These are phyloP conservation scores for Pleurotus giganteus DNA, from an alignment of 768 basidiomycete species.

Conservation along the genomic window DNA sequence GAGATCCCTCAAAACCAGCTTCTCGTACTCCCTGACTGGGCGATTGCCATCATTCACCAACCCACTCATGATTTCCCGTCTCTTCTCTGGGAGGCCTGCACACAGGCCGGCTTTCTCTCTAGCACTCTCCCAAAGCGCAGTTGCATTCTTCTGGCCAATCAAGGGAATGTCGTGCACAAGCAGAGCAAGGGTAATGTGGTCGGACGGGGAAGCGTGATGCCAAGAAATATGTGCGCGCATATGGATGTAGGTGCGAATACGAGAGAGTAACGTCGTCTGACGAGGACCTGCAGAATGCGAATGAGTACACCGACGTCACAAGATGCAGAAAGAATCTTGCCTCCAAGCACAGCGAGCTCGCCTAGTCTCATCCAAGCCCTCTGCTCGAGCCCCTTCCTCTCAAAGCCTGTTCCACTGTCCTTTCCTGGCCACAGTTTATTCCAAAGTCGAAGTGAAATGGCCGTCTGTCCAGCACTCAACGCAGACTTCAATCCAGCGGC, in stretches of 20 bases:
- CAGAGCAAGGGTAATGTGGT: slow-evolving; percentile 58
- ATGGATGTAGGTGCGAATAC: slow-evolving; percentile 54
- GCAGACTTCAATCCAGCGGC: slow-evolving; percentile 34
- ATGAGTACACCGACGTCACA: neutral
- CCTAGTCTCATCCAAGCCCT: slow-evolving; percentile 51
- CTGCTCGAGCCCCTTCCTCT: slow-evolving; percentile 41
- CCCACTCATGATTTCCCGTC: slow-evolving; percentile 24
- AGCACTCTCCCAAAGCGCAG: slow-evolving; percentile 14
- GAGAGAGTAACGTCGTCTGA: slow-evolving; percentile 32
- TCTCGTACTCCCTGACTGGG: slow-evolving; percentile 43
- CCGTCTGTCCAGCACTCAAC: slow-evolving; percentile 21
- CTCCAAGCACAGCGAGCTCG: slow-evolving; percentile 32
- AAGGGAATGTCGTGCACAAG: slow-evolving; percentile 34
- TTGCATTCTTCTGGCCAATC: slow-evolving; percentile 9
- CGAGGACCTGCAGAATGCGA: slow-evolving; percentile 16
- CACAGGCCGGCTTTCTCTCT: slow-evolving; percentile 12
- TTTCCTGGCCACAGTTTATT: slow-evolving; percentile 17
- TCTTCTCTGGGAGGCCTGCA: slow-evolving; percentile 9
- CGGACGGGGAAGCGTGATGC: slow-evolving; percentile 38
- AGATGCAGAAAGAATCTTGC: slow-evolving; percentile 6
- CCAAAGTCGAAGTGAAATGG: slow-evolving; percentile 10
- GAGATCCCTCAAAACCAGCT: slow-evolving; percentile 51
- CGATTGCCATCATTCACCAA: slow-evolving; percentile 18
- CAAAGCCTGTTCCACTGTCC: slow-evolving; percentile 22
- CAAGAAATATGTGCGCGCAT: slow-evolving; percentile 41